phyloP scores from a whole-genome alignment of 345 rosid species.

The Draba incana region DNA sequence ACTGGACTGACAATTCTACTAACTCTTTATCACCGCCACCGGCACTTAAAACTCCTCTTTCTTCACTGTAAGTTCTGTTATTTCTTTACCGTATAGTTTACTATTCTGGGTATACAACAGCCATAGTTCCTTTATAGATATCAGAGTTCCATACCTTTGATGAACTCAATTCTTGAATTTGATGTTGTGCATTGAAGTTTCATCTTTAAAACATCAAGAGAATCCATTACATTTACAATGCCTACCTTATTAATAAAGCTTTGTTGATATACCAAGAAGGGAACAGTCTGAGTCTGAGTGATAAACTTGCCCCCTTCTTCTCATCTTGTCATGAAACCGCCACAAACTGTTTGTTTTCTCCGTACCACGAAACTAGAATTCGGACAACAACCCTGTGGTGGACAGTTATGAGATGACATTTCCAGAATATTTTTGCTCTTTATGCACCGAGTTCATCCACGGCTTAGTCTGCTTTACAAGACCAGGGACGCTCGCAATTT shows the following conservation, averaged over 20 bases:
- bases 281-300: too few relatives aligned
- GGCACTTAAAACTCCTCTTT: conserved; percentile 38
- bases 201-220: conserved; percentile 11
- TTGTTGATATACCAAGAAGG: too few relatives aligned
- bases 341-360: too few relatives aligned
- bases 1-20: conserved; percentile 74
- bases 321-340: too few relatives aligned
- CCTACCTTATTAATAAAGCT: not conserved
- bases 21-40: conserved; percentile 42
- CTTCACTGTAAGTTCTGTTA: conserved; percentile 44
- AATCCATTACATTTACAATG: conserved; percentile 7
- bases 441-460: too few relatives aligned
- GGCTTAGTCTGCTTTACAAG: too few relatives aligned
- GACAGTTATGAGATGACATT: too few relatives aligned
- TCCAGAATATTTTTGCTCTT: too few relatives aligned
- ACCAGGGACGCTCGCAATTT: too few relatives aligned
- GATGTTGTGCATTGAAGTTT: conserved; percentile 8
- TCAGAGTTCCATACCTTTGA: conserved; percentile 9
- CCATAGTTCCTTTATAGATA: conserved; percentile 25
- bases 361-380: too few relatives aligned
- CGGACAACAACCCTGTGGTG: too few relatives aligned
- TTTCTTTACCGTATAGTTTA: conserved; percentile 28
- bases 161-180: not conserved
- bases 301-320: too few relatives aligned
- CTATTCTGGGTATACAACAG: conserved; percentile 25